phyloP scores from a whole-genome alignment of 805 yeast genomes.

The Blastobotrys americana region DNA sequence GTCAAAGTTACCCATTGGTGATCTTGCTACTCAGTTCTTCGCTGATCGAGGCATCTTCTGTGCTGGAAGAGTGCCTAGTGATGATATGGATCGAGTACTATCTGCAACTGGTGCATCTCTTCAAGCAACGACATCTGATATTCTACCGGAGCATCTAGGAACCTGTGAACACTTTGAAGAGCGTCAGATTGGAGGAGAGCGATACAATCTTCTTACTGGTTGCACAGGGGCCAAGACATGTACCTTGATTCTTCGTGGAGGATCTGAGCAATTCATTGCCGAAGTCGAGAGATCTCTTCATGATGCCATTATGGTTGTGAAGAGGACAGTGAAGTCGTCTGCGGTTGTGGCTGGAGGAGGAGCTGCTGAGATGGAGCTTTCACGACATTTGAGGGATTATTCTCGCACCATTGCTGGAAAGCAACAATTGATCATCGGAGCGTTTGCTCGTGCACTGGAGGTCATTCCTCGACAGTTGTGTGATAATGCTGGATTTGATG shows the following conservation, averaged over 20 bases:
- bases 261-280: conserved; percentile 96
- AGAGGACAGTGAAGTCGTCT: conserved; percentile 83
- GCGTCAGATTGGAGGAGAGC: conserved; percentile 90
- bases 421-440: conserved; percentile 86
- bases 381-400: conserved; percentile 78
- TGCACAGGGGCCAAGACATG: conserved; percentile 91
- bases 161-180: conserved; percentile 84
- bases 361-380: conserved; percentile 95
- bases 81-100: conserved; percentile 87
- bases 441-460: conserved; percentile 91
- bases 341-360: conserved; percentile 98
- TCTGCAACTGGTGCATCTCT: conserved; percentile 90
- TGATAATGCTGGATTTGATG: conserved; percentile 98
- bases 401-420: conserved; percentile 89
- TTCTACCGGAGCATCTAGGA: conserved; percentile 67
- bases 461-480: conserved; percentile 95
- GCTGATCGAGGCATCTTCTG: conserved; percentile 95
- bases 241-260: conserved; percentile 90
- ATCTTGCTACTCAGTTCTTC: conserved; percentile 96
- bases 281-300: conserved; percentile 97
- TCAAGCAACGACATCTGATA: conserved; percentile 60
- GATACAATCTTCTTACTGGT: conserved; percentile 88
- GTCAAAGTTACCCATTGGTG: conserved; percentile 95
- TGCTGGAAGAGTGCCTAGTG: conserved; percentile 88
- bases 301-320: conserved; percentile 98